Base-by-base conservation (phyloP, 2,329 filamentous ascomycete genomes). In the Fusarium nygamai region DNA sequence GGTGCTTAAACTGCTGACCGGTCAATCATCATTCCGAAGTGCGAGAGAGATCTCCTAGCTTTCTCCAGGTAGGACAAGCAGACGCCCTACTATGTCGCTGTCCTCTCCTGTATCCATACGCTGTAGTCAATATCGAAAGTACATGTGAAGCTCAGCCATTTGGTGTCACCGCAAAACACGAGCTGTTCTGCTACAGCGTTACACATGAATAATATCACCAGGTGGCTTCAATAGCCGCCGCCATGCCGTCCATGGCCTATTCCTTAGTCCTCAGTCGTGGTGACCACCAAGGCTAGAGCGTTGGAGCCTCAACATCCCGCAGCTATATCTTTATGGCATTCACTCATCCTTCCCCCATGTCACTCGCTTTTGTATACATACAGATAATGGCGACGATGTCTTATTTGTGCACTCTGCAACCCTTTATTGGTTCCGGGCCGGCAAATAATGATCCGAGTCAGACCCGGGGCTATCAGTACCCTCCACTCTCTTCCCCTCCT, bases 381-480 rank as follows among this genome's bases (percentile, higher is more conserved):
- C 31, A 29, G 19, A 34, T 16, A 36, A 27, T 39, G 57, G 44
- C 47, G 36, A 36, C 51, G 24, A 33, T 31, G 34, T 61, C 34
- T 38, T 56, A 36, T 44, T 68, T 22, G 43, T 39, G 36, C 27
- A 53, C 39, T 61, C 33, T 61, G 38, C 41, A 60, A 27, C 41
- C 46, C 39, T 63, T 71, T 29, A 61, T 67, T 64, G 59, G 54
- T n/a, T 51, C 65, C 65, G 65, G 67, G 46, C 67, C 74, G 72
- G 72, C 64, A 74, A 54, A 69, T 56, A 34, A 72, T 61, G 72
- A 61, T 57, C 57, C 64, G 59, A 74, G 56, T 68, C 64, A 61
- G 60, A n/a, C 39, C 68, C 67, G 65, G 69, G 68, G 72, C 47
- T 47, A 43, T 74, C 76, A 72, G 65, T 50, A 59, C 67, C 68